Percentiles rank a stretch among this genome's conserved stretches.
Evolutionary conservation across 2,329 filamentous ascomycete species (phyloP).

Genomic region (Colletotrichum tropicicola): DNA sequence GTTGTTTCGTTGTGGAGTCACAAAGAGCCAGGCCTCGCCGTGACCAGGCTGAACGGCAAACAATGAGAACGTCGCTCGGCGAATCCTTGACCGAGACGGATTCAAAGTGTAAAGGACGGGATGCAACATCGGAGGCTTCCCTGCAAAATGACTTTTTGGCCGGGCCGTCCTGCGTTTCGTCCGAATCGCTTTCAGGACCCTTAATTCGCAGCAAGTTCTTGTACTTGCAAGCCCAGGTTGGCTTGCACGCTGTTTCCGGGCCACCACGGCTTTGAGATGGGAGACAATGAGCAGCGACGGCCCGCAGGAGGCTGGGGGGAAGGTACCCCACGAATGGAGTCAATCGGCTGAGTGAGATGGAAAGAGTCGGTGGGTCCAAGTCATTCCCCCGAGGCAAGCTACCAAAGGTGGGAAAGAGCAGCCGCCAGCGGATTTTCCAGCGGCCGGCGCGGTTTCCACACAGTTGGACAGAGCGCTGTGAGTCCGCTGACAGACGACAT

Average conservation of each 20-base stretch:
- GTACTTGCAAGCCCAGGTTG: background rate
- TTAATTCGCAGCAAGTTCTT: background rate
- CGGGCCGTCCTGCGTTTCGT: background rate
- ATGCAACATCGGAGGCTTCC: background rate
- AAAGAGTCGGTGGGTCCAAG: background rate
- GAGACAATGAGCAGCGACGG: too few relatives aligned
- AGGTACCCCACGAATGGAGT: background rate
- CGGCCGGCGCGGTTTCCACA: slow-evolving; percentile 5
- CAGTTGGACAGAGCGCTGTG: slow-evolving; percentile 6
- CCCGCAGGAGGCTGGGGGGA: background rate
- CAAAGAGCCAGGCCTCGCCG: background rate
- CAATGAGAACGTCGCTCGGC: background rate
- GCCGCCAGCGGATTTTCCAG: slow-evolving; percentile 8
- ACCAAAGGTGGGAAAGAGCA: background rate
- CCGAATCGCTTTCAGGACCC: background rate
- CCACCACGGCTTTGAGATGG: background rate
- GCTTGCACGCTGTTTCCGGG: background rate
- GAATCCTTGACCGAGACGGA: background rate
- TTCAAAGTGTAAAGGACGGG: background rate
- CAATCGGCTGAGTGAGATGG: background rate
- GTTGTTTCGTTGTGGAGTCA: background rate
- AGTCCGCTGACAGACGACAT: slow-evolving; percentile 1
- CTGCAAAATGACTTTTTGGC: background rate
- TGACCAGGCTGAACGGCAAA: background rate
- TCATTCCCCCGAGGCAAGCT: background rate